Conservation (phyloP, 23 red algal genomes). For the Cyanidiococcus yangmingshanensis region DNA sequence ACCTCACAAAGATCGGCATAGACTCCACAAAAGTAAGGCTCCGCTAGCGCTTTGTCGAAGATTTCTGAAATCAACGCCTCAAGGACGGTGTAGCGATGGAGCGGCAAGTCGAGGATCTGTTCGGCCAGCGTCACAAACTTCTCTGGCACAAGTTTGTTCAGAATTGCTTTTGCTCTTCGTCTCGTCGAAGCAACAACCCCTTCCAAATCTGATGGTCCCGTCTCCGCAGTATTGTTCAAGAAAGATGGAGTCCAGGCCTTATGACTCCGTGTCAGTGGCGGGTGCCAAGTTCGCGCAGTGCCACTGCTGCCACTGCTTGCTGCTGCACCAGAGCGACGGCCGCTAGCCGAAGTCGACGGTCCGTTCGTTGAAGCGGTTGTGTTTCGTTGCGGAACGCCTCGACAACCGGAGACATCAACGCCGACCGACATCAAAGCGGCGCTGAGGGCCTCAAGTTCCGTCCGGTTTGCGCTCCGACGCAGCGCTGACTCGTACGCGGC, state of each 20-base stretch:
- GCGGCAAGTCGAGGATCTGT: conserved; percentile 16
- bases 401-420: neutral
- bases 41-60: conserved; percentile 15
- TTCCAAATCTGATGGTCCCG: neutral
- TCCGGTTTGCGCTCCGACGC: neutral
- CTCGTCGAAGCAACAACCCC: neutral
- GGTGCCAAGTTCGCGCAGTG: neutral
- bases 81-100: neutral
- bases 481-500: neutral
- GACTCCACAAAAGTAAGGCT: conserved; percentile 19
- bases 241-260: conserved; percentile 14
- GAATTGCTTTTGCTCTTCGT: conserved; percentile 6
- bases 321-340: neutral
- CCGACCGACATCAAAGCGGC: neutral
- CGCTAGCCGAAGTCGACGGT: neutral
- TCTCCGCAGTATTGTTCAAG: neutral
- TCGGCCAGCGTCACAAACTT: neutral
- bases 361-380: neutral
- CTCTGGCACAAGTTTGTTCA: conserved; percentile 19
- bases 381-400: neutral
- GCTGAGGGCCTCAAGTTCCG: neutral
- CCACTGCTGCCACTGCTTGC: neutral
- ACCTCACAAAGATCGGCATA: conserved; percentile 11
- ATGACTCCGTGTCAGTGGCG: neutral
- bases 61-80: conserved; percentile 18